phyloP scores from a whole-genome alignment of 306 rosid genomes.

The Ceratonia siliqua region DNA sequence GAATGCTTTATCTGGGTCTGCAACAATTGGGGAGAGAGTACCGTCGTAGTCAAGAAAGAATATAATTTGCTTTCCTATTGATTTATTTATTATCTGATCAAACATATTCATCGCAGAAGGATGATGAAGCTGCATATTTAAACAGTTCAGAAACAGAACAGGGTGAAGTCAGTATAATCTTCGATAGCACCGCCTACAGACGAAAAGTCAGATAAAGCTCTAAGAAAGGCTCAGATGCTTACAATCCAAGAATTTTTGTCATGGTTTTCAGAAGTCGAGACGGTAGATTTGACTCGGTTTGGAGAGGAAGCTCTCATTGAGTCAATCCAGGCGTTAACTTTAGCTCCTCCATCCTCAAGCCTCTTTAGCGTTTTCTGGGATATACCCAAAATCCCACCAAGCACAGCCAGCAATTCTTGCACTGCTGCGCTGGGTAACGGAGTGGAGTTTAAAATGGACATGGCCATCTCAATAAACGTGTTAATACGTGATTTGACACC shows the following conservation, averaged over 20 bases:
- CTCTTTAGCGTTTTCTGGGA: slow-evolving; percentile 45
- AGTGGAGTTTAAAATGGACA: slow-evolving; percentile 39
- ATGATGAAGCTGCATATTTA: slow-evolving; percentile 50
- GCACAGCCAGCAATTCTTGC: slow-evolving; percentile 40
- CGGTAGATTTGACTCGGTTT: slow-evolving; percentile 41
- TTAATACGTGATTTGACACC: slow-evolving; percentile 48
- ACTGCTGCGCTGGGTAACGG: slow-evolving; percentile 35
- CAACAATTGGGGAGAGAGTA: slow-evolving; percentile 95
- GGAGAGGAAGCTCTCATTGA: slow-evolving; percentile 95
- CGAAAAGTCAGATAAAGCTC: neutral
- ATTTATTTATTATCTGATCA: slow-evolving; percentile 54
- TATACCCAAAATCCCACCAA: slow-evolving; percentile 40
- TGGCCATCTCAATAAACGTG: slow-evolving; percentile 40
- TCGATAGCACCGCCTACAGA: neutral
- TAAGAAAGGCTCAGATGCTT: slow-evolving; percentile 22
- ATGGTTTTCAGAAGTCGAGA: slow-evolving; percentile 30
- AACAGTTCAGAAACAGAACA: neutral
- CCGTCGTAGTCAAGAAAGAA: slow-evolving; percentile 93
- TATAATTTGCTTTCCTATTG: slow-evolving; percentile 69
- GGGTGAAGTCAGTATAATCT: neutral
- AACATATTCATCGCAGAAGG: slow-evolving; percentile 82
- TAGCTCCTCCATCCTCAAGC: slow-evolving; percentile 44
- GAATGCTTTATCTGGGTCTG: slow-evolving; percentile 85
- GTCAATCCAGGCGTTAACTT: slow-evolving; percentile 66
- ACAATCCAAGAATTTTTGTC: slow-evolving; percentile 61